Conservation (phyloP, 1,139 yeast genomes). For the Blastobotrys persicus region DNA sequence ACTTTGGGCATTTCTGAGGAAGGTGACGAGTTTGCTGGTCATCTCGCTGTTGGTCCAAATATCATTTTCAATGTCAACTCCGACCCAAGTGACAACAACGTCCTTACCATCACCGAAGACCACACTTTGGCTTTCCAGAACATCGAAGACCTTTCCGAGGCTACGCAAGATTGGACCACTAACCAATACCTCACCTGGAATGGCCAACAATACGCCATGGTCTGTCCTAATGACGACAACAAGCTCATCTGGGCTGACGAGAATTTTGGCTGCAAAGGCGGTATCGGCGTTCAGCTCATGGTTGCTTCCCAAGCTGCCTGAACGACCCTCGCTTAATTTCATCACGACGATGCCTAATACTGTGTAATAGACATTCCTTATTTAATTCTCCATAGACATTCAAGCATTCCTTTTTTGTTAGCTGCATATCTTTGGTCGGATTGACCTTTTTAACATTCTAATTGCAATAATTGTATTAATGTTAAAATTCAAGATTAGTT, state of each 20-base stretch:
- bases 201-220: slow-evolving; percentile 13
- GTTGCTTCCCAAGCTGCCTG: slow-evolving; percentile 7
- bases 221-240: slow-evolving; percentile 13
- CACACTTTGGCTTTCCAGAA: slow-evolving; percentile 5
- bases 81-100: background rate
- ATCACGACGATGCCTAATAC: no score
- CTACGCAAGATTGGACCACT: slow-evolving; percentile 15
- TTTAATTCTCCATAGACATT: no score
- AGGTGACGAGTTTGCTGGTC: slow-evolving; percentile 7
- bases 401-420: slow-evolving; percentile 1
- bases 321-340: no score
- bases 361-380: no score
- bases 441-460: background rate
- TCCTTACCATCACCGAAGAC: slow-evolving; percentile 8
- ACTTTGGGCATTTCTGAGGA: slow-evolving; percentile 1
- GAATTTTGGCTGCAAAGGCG: slow-evolving; percentile 9
- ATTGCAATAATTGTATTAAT: background rate
- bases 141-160: background rate
- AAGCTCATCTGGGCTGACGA: slow-evolving; percentile 12
- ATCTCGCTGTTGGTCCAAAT: slow-evolving; percentile 11
- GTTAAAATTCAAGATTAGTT: no score
- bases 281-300: slow-evolving; percentile 13
- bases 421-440: background rate
- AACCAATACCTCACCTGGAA: slow-evolving; percentile 2
- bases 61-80: slow-evolving; percentile 3